Evolutionary conservation across 176 grass and related monocot genomes (phyloP), one percentile per base, ranked within the genome.

Genomic region (Aechmea fasciata): DNA sequence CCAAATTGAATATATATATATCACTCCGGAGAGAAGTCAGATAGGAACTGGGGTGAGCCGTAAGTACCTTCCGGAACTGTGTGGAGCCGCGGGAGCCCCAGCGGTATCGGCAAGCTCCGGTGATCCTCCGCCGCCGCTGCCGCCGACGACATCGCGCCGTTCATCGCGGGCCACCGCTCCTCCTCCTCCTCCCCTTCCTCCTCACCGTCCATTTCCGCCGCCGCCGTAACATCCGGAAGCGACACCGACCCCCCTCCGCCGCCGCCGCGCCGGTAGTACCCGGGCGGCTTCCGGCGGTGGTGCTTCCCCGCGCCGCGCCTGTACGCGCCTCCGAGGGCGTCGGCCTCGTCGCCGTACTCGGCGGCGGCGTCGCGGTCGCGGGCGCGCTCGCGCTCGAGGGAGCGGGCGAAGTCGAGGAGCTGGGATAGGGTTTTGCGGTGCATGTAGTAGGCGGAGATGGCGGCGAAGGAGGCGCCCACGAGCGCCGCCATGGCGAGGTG

Each of bases 401-500:
- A 69, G 69, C 78, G 91, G 51, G 91, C 83, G 67, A 96, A 88
- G 72, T 87, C 80, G 73, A 91, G 85, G 22, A 96, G 75, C 54
- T 89, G 85, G 53, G 82, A 75, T 54, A 96, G 83, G 67, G 88
- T 87, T 75, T 87, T 91, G 62, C 86, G 81, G 68, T 96, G 92
- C 88, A 91, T 80, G 83, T 91, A 96, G 78, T 87, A 91, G 76
- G 92, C 88, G n/a, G 92, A 91, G 3, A 85, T 76, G 24, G 88
- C 88, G 17, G 86, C 92, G 73, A 96, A 79, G 73, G 92, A 87
- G 67, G 92, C 92, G 83, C 92, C 92, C 28, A 96, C 73, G 49
- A 96, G 85, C 51, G 88, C 81, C 55, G 85, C 92, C 70, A 96
- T 69, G 73, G 88, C 92, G 10, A 96, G 85, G 64, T 96, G 88